Percentiles rank a stretch among this genome's conserved stretches.
phyloP scores from a whole-genome alignment of 2,329 filamentous ascomycete species.

The Amphichorda felina region DNA sequence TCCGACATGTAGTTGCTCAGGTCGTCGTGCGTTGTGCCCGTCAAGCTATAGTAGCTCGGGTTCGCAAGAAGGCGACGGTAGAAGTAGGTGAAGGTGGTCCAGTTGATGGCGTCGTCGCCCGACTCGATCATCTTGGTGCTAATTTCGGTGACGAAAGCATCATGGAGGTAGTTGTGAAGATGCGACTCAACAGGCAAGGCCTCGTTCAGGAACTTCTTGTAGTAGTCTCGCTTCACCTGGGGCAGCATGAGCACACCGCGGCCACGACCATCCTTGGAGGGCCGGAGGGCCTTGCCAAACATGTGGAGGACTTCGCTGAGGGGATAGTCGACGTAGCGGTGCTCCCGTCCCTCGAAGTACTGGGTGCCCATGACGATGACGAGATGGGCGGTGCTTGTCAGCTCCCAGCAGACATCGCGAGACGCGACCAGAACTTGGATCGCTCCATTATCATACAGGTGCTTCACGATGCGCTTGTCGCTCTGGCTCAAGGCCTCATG shows the following conservation, averaged over 20 bases:
- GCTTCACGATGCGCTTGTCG: conserved; percentile 88
- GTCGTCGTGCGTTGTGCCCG: conserved; percentile 79
- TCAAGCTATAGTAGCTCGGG: conserved; percentile 89
- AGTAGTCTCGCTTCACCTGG: conserved; percentile 89
- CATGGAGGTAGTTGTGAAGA: conserved; percentile 80
- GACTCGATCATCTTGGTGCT: conserved; percentile 93
- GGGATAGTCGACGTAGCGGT: conserved; percentile 93
- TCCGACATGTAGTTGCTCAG: conserved; percentile 93
- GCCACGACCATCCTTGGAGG: conserved; percentile 65
- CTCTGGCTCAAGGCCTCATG: conserved; percentile 83
- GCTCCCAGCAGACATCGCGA: conserved; percentile 92
- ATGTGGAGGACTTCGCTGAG: conserved; percentile 92
- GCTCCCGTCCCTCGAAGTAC: conserved; percentile 91
- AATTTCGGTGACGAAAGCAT: conserved; percentile 94
- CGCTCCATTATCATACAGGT: conserved; percentile 80
- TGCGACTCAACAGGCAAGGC: conserved; percentile 93
- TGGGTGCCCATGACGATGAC: conserved; percentile 97
- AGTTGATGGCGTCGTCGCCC: conserved; percentile 94
- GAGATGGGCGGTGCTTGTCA: conserved; percentile 77
- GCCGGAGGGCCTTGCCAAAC: conserved; percentile 85
- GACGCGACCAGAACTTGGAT: conserved; percentile 70
- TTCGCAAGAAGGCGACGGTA: conserved; percentile 91
- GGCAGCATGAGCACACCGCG: conserved; percentile 96
- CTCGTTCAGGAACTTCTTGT: conserved; percentile 97
- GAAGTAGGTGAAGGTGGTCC: conserved; percentile 98